Conservation (phyloP, 139 green algal species). For the Trebouxia sp. region DNA sequence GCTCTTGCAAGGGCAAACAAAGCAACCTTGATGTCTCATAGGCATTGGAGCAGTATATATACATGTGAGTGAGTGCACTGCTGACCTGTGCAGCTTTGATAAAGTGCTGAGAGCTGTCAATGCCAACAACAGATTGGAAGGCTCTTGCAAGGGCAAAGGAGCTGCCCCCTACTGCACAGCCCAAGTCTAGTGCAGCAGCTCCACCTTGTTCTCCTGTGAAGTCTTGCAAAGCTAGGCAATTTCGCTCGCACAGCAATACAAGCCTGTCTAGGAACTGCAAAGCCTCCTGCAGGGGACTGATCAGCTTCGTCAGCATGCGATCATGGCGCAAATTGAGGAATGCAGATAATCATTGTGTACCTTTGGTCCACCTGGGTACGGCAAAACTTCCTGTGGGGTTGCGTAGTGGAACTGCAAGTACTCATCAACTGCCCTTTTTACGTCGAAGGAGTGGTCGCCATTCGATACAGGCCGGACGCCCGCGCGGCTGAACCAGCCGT, state of each 20-base stretch:
- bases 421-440: constrained; percentile 52
- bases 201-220: constrained; percentile 42
- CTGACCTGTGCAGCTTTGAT: constrained; percentile 46
- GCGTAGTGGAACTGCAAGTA: constrained; percentile 58
- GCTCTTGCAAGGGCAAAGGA: constrained; percentile 65
- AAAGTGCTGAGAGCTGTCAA: constrained; percentile 61
- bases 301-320: not conserved
- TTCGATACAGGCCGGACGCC: not conserved
- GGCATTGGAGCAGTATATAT: too few relatives aligned
- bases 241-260: constrained; percentile 44
- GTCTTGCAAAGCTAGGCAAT: constrained; percentile 47
- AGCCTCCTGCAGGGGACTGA: constrained; percentile 40
- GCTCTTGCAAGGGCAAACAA: constrained; percentile 69
- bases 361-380: constrained; percentile 33
- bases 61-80: not conserved
- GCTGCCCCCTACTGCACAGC: constrained; percentile 70
- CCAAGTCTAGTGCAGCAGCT: constrained; percentile 68
- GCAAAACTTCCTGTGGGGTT: constrained; percentile 40
- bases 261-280: constrained; percentile 39
- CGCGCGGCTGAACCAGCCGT: constrained; percentile 23
- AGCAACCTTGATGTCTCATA: too few relatives aligned
- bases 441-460: constrained; percentile 35
- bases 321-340: not conserved
- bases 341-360: not conserved
- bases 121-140: constrained; percentile 69